Base-by-base conservation (phyloP, 2,329 filamentous ascomycete genomes). In the Calonectria henricotiae region DNA sequence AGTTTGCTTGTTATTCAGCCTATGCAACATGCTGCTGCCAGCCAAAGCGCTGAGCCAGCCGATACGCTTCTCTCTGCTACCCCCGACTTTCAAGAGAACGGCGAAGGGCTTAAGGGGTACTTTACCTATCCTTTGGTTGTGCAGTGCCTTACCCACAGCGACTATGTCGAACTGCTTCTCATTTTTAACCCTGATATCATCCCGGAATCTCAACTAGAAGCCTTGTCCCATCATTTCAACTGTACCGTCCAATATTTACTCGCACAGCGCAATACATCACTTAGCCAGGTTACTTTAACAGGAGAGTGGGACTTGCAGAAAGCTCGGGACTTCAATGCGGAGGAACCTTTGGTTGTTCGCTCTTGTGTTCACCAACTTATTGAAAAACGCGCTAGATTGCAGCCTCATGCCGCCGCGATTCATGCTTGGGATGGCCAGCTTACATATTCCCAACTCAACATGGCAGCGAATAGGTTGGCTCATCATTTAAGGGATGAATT, bases 1-100 rank as follows among this genome's bases (percentile, higher is more conserved):
- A 80, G 75, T 1, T 63, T 81, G 13, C 63, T 82, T 1, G 76
- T 80, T 1, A 71, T 82, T 3, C 80, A 79, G 20, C 70, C 70
- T 2, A 47, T 49, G 46, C 62, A 64, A 9, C 55, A 43, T 27
- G 20, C 23, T 12, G 5, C 13, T 32, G 37, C 39, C 5, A 12
- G 5, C 7, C 25, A 62, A 3, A 32, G 32, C 25, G 6, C 23
- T 2, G 39, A 44, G 39, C 12, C 32, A 20, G 30, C 12, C 5
- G 39, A 55, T 23, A 20, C 17, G 3, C 8, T 65, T 12, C 60
- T 62, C 1, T 47, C 60, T 3, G 60, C 41, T 6, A 35, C 23
- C 11, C 41, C 60, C 9, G 41, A 62, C 15, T 44, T 46, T 8
- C 30, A 46, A 23, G 65, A 41, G 17, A 47, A 63, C 25, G 61